Conservation (phyloP, 768 basidiomycete genomes). For the Dendrothele bispora region DNA sequence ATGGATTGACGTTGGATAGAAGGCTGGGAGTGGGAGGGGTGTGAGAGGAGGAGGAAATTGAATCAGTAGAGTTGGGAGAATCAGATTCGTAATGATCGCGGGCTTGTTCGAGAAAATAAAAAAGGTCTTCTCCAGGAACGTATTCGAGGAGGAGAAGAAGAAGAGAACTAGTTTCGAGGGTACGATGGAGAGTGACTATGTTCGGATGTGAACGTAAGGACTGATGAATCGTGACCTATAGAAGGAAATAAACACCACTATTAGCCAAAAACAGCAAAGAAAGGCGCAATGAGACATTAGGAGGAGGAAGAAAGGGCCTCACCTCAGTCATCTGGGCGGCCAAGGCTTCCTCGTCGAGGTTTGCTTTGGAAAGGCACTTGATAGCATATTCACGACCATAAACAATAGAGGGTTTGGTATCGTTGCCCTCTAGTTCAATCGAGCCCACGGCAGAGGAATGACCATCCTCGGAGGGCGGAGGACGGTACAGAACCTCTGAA, state of each 20-base stretch:
- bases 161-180: conserved; percentile 89
- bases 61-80: conserved; percentile 35
- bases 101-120: conserved; percentile 97
- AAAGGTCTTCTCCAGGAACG: conserved; percentile 95
- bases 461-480: conserved; percentile 49
- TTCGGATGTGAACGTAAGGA: conserved; percentile 87
- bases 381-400: conserved; percentile 90
- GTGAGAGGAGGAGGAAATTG: conserved; percentile 45
- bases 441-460: conserved; percentile 57
- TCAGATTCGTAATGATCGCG: conserved; percentile 76
- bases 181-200: conserved; percentile 93
- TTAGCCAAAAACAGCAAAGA: conserved; percentile 6
- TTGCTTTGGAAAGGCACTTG: conserved; percentile 93
- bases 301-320: conserved; percentile 16
- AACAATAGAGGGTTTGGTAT: conserved; percentile 35
- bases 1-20: conserved; percentile 77
- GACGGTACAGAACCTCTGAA: conserved; percentile 60
- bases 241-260: too few species aligned
- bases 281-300: conserved; percentile 4
- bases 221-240: conserved; percentile 90
- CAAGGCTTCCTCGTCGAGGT: conserved; percentile 86
- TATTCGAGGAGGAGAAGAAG: conserved; percentile 92
- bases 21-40: conserved; percentile 95
- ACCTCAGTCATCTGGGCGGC: conserved; percentile 92
- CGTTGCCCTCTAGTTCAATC: conserved; percentile 59